Conservation (phyloP, 768 basidiomycete genomes). For the Phylloporus sp. region DNA sequence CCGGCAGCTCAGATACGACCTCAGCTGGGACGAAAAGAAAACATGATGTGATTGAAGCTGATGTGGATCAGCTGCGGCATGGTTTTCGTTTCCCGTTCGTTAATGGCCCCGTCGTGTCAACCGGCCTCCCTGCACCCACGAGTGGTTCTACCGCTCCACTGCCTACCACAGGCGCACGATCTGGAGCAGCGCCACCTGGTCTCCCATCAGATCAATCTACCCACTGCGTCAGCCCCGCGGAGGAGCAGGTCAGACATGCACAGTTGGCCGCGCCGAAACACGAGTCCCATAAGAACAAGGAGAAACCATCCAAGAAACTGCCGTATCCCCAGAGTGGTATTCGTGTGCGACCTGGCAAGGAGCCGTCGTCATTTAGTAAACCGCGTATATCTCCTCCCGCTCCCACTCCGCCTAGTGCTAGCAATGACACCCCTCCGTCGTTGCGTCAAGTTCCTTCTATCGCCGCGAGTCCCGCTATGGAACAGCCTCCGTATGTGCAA, state of each 20-base stretch:
- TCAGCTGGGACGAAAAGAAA: slow-evolving; percentile 42
- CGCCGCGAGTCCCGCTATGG: slow-evolving; percentile 8
- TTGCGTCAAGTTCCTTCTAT: slow-evolving; percentile 10
- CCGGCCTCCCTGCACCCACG: background rate
- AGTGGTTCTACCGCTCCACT: background rate
- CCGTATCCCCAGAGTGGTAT: slow-evolving; percentile 44
- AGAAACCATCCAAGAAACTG: slow-evolving; percentile 40
- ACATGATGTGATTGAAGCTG: slow-evolving; percentile 37
- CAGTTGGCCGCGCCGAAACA: slow-evolving; percentile 10
- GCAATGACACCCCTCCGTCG: slow-evolving; percentile 7
- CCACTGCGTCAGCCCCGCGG: slow-evolving; percentile 3
- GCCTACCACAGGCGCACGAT: background rate
- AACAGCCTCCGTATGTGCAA: slow-evolving; percentile 13
- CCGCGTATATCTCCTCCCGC: slow-evolving; percentile 2
- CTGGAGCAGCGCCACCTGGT: background rate
- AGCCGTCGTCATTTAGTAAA: slow-evolving; percentile 21
- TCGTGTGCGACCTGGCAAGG: slow-evolving; percentile 42
- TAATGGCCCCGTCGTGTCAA: slow-evolving; percentile 29
- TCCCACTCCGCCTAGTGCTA: slow-evolving; percentile 11
- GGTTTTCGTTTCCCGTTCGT: slow-evolving; percentile 45
- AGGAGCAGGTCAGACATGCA: slow-evolving; percentile 15
- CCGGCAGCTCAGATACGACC: slow-evolving; percentile 10
- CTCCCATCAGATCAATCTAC: background rate
- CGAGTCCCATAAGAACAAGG: slow-evolving; percentile 31
- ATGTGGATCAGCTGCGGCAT: slow-evolving; percentile 24